Percentiles rank a stretch among this genome's conserved stretches.
Evolutionary conservation across 129 eudicot genomes (phyloP).

Genomic region (Ambrosia trifida): DNA sequence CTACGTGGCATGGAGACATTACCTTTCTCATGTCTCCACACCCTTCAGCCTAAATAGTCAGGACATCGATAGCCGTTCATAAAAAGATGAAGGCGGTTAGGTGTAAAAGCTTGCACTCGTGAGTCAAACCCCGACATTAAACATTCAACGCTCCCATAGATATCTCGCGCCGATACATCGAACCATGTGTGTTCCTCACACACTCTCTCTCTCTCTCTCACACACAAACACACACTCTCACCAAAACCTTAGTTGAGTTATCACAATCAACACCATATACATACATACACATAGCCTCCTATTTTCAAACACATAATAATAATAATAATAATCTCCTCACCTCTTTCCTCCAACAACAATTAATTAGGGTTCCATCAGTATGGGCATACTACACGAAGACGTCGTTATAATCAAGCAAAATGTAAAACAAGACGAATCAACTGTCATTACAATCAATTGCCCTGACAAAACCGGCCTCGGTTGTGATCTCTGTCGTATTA

Average conservation of each 20-base stretch:
- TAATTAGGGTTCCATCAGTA: not conserved
- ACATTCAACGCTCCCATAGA: not conserved
- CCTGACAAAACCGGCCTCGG: constrained; percentile 95
- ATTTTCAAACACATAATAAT: constrained; percentile 28
- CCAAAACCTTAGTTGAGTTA: constrained; percentile 42
- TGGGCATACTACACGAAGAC: constrained; percentile 81
- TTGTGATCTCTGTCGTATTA: constrained; percentile 91
- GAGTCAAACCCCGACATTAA: constrained; percentile 19
- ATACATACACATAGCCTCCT: no score
- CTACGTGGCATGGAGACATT: no score
- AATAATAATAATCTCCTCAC: no score
- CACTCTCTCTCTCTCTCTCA: constrained; percentile 13
- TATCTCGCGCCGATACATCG: constrained; percentile 33
- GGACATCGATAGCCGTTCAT: no score
- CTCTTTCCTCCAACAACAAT: not conserved
- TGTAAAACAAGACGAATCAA: constrained; percentile 67
- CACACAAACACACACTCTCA: constrained; percentile 7
- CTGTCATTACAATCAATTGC: constrained; percentile 79
- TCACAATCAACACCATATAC: constrained; percentile 27
- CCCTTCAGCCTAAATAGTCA: no score
- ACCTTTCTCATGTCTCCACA: no score
- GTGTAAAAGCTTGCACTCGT: constrained; percentile 7
- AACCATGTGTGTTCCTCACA: not conserved
- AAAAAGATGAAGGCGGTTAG: not conserved
- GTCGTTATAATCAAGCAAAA: constrained; percentile 63